A percentile compares a stretch with the other conserved stretches of the same genome.
Evolutionary conservation across 1,284 basidiomycete genomes (phyloP).

Genomic region (Papiliotrema fonsecae): DNA sequence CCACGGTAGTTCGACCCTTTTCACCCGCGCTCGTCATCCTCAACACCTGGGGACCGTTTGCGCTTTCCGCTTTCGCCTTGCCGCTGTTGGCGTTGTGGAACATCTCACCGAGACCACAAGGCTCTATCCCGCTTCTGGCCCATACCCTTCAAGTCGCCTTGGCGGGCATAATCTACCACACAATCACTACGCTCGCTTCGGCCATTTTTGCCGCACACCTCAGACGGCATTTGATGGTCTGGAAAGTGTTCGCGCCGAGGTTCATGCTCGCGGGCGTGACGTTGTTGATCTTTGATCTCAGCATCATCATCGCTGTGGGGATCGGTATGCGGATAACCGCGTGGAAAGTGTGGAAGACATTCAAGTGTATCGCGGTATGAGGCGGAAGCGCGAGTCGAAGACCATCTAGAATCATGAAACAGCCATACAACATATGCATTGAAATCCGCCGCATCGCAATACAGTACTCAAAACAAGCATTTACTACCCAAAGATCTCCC

Average conservation of each 20-base stretch:
- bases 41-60: slow-evolving; percentile 73
- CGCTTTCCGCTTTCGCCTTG: slow-evolving; percentile 60
- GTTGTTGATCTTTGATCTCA: slow-evolving; percentile 50
- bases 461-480: too few species aligned
- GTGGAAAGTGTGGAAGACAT: slow-evolving; percentile 46
- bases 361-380: slow-evolving; percentile 31
- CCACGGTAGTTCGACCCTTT: slow-evolving; percentile 65
- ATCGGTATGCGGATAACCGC: slow-evolving; percentile 39
- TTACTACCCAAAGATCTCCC: slow-evolving; percentile 70
- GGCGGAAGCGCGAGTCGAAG: too few species aligned
- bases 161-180: slow-evolving; percentile 66
- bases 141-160: slow-evolving; percentile 55
- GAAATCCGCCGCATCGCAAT: too few species aligned
- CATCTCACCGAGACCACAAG: slow-evolving; percentile 57
- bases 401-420: too few species aligned
- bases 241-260: slow-evolving; percentile 96
- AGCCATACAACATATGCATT: too few species aligned
- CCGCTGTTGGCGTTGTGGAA: slow-evolving; percentile 86
- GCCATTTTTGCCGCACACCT: slow-evolving; percentile 71
- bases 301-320: slow-evolving; percentile 45
- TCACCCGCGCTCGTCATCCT: slow-evolving; percentile 71
- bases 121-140: slow-evolving; percentile 38
- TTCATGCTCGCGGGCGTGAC: slow-evolving; percentile 70
- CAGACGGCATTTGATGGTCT: slow-evolving; percentile 92
- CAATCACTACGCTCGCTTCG: slow-evolving; percentile 62